These are phyloP conservation scores for Recurvomyces mirabilis DNA, from an alignment of 495 filamentous ascomycete species.

Conservation along the genomic window DNA sequence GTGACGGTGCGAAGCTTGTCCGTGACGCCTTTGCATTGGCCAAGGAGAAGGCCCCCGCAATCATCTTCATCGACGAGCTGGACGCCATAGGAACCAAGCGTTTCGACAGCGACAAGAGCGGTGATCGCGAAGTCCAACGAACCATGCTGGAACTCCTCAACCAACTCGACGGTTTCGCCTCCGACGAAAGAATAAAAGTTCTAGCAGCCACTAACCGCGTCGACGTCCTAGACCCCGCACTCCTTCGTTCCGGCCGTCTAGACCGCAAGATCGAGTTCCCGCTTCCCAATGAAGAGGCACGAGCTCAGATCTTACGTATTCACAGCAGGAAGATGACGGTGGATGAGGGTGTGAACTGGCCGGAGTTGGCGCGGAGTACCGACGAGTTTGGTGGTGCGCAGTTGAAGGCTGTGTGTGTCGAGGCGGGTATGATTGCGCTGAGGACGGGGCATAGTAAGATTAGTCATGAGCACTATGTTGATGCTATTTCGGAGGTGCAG, in stretches of 20 bases:
- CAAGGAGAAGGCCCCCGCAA: constrained; percentile 95
- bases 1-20: constrained; percentile 95
- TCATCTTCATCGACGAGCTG: constrained; percentile 99
- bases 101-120: constrained; percentile 97
- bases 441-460: constrained; percentile 88
- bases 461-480: constrained; percentile 95
- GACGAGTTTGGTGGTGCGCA: constrained; percentile 98
- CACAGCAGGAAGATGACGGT: constrained; percentile 98
- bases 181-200: constrained; percentile 98
- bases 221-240: constrained; percentile 89
- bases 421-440: constrained; percentile 98
- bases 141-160: constrained; percentile 99
- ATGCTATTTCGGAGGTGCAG: constrained; percentile 94
- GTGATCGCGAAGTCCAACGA: constrained; percentile 94
- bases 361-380: constrained; percentile 88
- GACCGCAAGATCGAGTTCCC: constrained; percentile 99
- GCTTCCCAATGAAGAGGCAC: constrained; percentile 95
- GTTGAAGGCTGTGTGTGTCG: constrained; percentile 96
- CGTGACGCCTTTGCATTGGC: constrained; percentile 94
- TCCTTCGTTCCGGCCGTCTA: constrained; percentile 86
- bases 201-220: constrained; percentile 96
- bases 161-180: constrained; percentile 96
- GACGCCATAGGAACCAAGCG: constrained; percentile 97
- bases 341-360: constrained; percentile 88
- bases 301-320: constrained; percentile 93